A percentile compares a stretch with the other conserved stretches of the same genome.
These are phyloP conservation scores for Phytophthora pseudosyringae DNA, from an alignment of 352 stramenopile species.

Conservation along the genomic window DNA sequence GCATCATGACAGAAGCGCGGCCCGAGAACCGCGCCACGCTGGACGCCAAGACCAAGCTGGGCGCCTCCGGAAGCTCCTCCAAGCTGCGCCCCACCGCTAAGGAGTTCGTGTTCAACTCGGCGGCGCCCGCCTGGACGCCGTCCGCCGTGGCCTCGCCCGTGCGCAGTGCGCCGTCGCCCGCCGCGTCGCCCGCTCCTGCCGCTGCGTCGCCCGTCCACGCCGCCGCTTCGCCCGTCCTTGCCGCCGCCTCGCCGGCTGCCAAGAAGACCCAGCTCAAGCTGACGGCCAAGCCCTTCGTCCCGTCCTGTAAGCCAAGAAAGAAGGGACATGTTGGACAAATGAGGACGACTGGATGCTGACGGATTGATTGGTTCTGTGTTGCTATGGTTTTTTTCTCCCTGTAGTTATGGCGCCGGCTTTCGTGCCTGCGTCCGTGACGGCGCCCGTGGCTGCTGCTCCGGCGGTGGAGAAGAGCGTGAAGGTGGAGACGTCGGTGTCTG, in stretches of 20 bases:
- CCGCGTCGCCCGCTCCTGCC: slow-evolving; percentile 6
- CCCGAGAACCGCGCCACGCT: slow-evolving; percentile 22
- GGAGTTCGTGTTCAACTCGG: slow-evolving; percentile 71
- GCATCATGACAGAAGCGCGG: slow-evolving; percentile 36
- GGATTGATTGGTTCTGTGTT: slow-evolving; percentile 1
- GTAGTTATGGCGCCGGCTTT: slow-evolving; percentile 47
- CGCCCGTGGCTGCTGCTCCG: slow-evolving; percentile 5
- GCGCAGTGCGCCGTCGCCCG: background rate
- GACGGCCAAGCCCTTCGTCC: slow-evolving; percentile 66
- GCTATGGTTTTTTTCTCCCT: slow-evolving; percentile 8
- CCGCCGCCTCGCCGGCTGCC: slow-evolving; percentile 16
- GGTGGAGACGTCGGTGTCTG: slow-evolving; percentile 16
- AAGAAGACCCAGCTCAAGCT: slow-evolving; percentile 55
- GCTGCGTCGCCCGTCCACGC: background rate
- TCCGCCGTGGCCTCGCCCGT: background rate
- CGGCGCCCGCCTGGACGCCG: slow-evolving; percentile 60
- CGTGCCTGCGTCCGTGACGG: slow-evolving; percentile 31
- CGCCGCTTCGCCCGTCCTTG: slow-evolving; percentile 5
- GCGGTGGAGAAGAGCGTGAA: slow-evolving; percentile 26
- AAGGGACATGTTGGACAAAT: background rate
- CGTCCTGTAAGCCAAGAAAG: slow-evolving; percentile 41
- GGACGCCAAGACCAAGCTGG: slow-evolving; percentile 27
- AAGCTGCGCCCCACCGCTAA: slow-evolving; percentile 71
- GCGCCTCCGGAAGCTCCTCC: slow-evolving; percentile 24
- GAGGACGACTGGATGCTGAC: background rate